phyloP scores from a whole-genome alignment of 2,329 filamentous ascomycete genomes.

The Ophiosphaerella korrae region DNA sequence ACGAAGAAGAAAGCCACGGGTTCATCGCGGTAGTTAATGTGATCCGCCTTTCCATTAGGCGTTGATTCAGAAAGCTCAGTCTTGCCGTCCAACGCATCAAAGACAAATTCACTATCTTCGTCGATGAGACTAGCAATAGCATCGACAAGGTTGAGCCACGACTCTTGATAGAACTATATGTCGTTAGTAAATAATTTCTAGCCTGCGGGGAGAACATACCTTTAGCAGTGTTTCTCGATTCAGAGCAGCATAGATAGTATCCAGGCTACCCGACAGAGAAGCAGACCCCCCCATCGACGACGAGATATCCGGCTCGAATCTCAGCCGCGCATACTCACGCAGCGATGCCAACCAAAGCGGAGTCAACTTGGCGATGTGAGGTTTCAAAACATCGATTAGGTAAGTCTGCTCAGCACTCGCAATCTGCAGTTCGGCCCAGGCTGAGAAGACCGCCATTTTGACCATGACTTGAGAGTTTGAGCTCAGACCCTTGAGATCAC shows the following conservation, averaged over 20 bases:
- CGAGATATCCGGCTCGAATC: conserved; percentile 97
- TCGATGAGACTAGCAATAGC: conserved; percentile 97
- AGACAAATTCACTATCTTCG: conserved; percentile 96
- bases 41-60: conserved; percentile 65
- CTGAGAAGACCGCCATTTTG: conserved; percentile 94
- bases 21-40: conserved; percentile 96
- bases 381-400: conserved; percentile 82
- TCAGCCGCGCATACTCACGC: conserved; percentile 87
- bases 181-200: conserved; percentile 10
- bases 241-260: conserved; percentile 91
- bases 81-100: conserved; percentile 93
- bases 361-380: conserved; percentile 86
- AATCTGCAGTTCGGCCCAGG: conserved; percentile 96
- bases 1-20: conserved; percentile 99
- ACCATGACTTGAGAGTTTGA: conserved; percentile 98
- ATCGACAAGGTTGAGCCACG: conserved; percentile 95
- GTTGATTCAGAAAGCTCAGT: conserved; percentile 45
- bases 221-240: conserved; percentile 91
- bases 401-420: conserved; percentile 92
- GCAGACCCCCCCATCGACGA: conserved; percentile 83
- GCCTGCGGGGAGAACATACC: conserved; percentile 39
- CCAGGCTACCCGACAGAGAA: conserved; percentile 81
- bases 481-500: conserved; percentile 88
- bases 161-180: conserved; percentile 85
- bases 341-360: conserved; percentile 93